Base-by-base conservation (phyloP, 2,329 filamentous ascomycete species). In the Cladophialophora psammophila region DNA sequence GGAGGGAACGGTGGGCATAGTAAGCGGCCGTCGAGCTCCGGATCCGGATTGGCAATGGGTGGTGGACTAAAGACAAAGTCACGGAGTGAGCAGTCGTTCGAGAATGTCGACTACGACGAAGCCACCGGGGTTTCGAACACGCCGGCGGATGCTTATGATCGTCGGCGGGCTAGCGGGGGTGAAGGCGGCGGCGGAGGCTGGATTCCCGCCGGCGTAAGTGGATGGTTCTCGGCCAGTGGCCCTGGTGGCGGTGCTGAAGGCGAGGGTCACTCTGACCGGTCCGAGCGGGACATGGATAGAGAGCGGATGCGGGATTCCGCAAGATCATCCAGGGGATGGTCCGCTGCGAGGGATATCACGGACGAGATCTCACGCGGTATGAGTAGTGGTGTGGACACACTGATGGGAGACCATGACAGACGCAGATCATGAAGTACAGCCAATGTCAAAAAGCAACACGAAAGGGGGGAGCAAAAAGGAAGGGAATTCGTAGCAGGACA, bases 41-140 rank as follows among this genome's bases (percentile, higher is more conserved):
- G 60, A 18, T 69, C 60, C 26, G 60, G 60, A 13, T 36, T 56
- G 10, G 52, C 60, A 7, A 55, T 56, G 26, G 60, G 60, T 15
- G 60, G 60, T 6, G 66, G 65, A 10, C 64, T 72, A 34, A 70
- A 65, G 57, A 62, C 70, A 7, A 94, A 94, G 81, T 94, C 91
- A 75, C 88, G 89, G 70, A 96, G 92, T 77, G 93, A 97, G 76
- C 87, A 87, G 20, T 94, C 96, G 73, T 97, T 97, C 75, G 93
- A 96, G 75, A 91, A 92, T 77, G 92, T 96, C 72, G 91, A 95
- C 69, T 88, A 89, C 38, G 91, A 94, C 75, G 90, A 88, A 85
- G 88, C 87, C 74, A 86, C 87, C 54, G 66, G 62, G 35, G 67
- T 54, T 15, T 66, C 66, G 40, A 64, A 54, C 53, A 68, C 55